Conservation (phyloP, 805 yeast species). For the Pichia manshurica region DNA sequence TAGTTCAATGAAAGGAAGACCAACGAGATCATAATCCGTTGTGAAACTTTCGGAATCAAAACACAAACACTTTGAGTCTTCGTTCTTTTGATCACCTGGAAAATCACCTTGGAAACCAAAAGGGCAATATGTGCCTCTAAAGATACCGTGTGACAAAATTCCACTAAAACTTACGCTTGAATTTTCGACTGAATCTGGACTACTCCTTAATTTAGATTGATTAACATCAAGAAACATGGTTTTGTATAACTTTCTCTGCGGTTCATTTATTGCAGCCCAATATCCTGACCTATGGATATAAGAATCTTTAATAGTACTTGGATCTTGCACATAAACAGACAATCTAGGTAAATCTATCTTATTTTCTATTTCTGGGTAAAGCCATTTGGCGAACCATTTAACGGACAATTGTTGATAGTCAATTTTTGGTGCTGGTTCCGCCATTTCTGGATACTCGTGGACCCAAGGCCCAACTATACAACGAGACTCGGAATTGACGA, state of each 20-base stretch:
- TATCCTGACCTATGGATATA: slow-evolving; percentile 34
- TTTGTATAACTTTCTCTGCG: slow-evolving; percentile 14
- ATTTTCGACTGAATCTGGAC: neutral
- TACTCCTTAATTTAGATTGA: slow-evolving; percentile 7
- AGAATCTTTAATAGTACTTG: slow-evolving; percentile 34
- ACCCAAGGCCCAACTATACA: slow-evolving; percentile 45
- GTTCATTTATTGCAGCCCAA: slow-evolving; percentile 33
- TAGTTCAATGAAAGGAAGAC: slow-evolving; percentile 33
- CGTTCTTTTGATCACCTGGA: slow-evolving; percentile 39
- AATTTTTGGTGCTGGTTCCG: slow-evolving; percentile 40
- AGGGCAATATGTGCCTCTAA: slow-evolving; percentile 43
- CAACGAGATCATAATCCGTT: slow-evolving; percentile 29
- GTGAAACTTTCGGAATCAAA: slow-evolving; percentile 31
- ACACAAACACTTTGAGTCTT: slow-evolving; percentile 35
- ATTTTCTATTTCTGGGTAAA: slow-evolving; percentile 26
- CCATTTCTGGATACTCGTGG: slow-evolving; percentile 44
- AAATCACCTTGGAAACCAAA: slow-evolving; percentile 43
- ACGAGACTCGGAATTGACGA: slow-evolving; percentile 36
- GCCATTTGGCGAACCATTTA: slow-evolving; percentile 37
- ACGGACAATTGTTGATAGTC: slow-evolving; percentile 39
- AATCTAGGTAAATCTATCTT: slow-evolving; percentile 30
- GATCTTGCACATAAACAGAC: slow-evolving; percentile 40
- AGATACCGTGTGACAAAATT: slow-evolving; percentile 36
- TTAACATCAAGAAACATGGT: slow-evolving; percentile 16
- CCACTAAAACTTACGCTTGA: slow-evolving; percentile 27